Conservation (phyloP, 805 yeast species). For the Suhomyces kilbournensis region DNA sequence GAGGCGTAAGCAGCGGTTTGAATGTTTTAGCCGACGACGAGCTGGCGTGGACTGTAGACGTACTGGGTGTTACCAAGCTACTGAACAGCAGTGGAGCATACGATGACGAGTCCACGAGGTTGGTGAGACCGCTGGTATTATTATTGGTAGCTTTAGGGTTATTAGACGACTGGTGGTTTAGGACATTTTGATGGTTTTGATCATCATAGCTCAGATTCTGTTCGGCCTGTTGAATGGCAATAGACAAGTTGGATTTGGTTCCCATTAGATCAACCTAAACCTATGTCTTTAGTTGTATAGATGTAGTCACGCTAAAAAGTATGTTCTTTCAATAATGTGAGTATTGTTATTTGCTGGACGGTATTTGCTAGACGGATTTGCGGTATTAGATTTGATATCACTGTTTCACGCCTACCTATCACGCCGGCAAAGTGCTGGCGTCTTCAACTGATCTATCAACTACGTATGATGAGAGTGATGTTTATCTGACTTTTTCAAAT, state of each 20-base stretch:
- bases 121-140: constrained; percentile 14
- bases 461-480: not conserved
- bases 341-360: too few relatives aligned
- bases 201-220: not conserved
- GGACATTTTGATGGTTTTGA: constrained; percentile 1
- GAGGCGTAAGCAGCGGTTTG: constrained; percentile 36
- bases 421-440: not conserved
- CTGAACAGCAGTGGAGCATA: constrained; percentile 12
- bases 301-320: not conserved
- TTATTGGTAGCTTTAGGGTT: not conserved
- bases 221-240: constrained; percentile 45
- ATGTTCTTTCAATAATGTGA: not conserved
- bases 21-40: constrained; percentile 32
- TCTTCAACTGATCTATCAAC: not conserved
- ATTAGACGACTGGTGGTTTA: not conserved
- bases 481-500: not conserved
- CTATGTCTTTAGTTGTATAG: not conserved
- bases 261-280: constrained; percentile 1
- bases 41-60: constrained; percentile 30
- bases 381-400: not conserved
- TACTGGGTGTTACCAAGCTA: constrained; percentile 21
- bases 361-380: not conserved
- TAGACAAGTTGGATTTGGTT: constrained; percentile 38
- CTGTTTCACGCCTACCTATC: not conserved
- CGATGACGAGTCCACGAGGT: not conserved